Conservation (phyloP, 2,329 filamentous ascomycete species). For the Chaetomiaceae sp. region DNA sequence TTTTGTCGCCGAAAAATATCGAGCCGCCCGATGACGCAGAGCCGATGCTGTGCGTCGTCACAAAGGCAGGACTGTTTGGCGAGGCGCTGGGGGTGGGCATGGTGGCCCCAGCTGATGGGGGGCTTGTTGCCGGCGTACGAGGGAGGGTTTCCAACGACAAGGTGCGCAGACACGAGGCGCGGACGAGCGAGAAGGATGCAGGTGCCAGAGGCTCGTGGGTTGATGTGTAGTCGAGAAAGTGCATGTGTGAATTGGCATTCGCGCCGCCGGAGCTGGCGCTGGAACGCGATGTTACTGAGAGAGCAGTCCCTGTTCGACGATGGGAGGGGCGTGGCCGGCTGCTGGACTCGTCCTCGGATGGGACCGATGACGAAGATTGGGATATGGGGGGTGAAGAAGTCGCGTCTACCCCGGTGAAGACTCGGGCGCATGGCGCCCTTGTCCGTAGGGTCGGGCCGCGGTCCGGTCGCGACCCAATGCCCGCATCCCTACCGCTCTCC, state of each 20-base stretch:
- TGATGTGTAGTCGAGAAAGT: slow-evolving; percentile 65
- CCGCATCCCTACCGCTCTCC: slow-evolving; percentile 36
- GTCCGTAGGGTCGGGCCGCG: slow-evolving; percentile 53
- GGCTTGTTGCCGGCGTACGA: slow-evolving; percentile 41
- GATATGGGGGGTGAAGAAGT: slow-evolving; percentile 51
- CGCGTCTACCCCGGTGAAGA: slow-evolving; percentile 42
- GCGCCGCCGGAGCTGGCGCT: slow-evolving; percentile 45
- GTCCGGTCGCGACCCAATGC: slow-evolving; percentile 32
- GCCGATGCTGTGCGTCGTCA: slow-evolving; percentile 51
- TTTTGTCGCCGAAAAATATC: slow-evolving; percentile 64
- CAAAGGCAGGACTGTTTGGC: slow-evolving; percentile 42
- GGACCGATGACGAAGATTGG: slow-evolving; percentile 38
- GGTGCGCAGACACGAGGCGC: slow-evolving; percentile 61
- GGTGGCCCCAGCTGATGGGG: slow-evolving; percentile 31
- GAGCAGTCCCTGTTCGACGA: slow-evolving; percentile 39
- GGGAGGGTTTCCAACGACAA: slow-evolving; percentile 64
- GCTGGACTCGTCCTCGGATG: slow-evolving; percentile 42
- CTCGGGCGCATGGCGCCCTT: slow-evolving; percentile 55
- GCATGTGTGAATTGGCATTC: slow-evolving; percentile 46
- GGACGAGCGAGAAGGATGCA: slow-evolving; percentile 62
- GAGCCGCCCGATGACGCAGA: slow-evolving; percentile 58
- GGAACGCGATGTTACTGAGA: slow-evolving; percentile 48
- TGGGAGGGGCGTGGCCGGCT: slow-evolving; percentile 30
- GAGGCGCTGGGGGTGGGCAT: slow-evolving; percentile 36
- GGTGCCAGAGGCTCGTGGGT: slow-evolving; percentile 60